A percentile compares a stretch with the other conserved stretches of the same genome.
These are phyloP conservation scores for Lanmaoa rubissima DNA, from an alignment of 768 basidiomycete genomes.

Conservation along the genomic window DNA sequence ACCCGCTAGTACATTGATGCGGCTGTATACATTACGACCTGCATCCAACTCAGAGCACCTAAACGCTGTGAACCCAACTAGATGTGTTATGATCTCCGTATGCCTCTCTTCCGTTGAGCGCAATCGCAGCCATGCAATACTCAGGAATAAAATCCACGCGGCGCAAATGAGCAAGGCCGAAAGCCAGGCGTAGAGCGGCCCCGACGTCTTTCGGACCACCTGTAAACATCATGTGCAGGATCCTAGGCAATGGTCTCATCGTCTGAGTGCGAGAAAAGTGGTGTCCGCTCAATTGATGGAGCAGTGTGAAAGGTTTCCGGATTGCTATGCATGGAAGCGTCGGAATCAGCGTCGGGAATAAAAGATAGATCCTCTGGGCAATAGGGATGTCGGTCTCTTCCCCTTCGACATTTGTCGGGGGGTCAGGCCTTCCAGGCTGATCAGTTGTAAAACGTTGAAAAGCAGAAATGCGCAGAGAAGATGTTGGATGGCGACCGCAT, in stretches of 20 bases:
- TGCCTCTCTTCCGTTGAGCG: conserved; percentile 40
- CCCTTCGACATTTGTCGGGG: conserved; percentile 42
- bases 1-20: background rate
- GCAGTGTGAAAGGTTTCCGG: background rate
- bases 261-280: conserved; percentile 9
- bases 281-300: conserved; percentile 10
- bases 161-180: conserved; percentile 42
- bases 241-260: conserved; percentile 2
- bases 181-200: conserved; percentile 50
- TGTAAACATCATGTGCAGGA: conserved; percentile 15
- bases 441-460: conserved; percentile 56
- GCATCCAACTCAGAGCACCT: background rate
- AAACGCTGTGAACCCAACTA: background rate
- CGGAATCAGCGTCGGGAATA: background rate
- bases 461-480: conserved; percentile 57
- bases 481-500: conserved; percentile 43
- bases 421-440: conserved; percentile 49
- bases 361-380: conserved; percentile 13
- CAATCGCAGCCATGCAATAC: conserved; percentile 57
- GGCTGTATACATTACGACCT: background rate
- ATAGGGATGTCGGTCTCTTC: conserved; percentile 14
- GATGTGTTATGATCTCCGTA: background rate
- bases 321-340: background rate
- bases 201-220: conserved; percentile 40
- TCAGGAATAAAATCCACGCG: conserved; percentile 66